A percentile compares a stretch with the other conserved stretches of the same genome.
phyloP scores from a whole-genome alignment of 179 eudicot genomes.

The Vitellaria paradoxa region DNA sequence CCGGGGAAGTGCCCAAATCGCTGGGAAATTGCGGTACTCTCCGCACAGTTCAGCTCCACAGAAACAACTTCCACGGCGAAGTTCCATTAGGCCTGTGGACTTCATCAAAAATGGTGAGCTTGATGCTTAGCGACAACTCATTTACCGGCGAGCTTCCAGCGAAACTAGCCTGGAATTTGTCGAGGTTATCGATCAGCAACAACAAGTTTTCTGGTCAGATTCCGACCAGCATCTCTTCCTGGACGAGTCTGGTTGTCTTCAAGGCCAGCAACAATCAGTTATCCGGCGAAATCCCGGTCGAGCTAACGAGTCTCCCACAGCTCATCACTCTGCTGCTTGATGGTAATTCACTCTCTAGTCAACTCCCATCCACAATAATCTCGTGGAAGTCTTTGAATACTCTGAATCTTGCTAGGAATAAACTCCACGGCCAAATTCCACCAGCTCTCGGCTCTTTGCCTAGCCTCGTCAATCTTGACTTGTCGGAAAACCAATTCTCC shows the following conservation, averaged over 20 bases:
- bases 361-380: too few relatives aligned
- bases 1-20: too few relatives aligned
- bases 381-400: constrained; percentile 59
- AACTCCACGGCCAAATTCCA: constrained; percentile 67
- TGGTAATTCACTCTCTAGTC: too few relatives aligned
- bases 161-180: constrained; percentile 41
- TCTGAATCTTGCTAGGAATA: constrained; percentile 54
- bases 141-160: constrained; percentile 63
- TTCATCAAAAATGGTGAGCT: constrained; percentile 20
- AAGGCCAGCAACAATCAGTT: constrained; percentile 60
- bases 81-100: too few relatives aligned
- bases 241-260: constrained; percentile 47
- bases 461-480: constrained; percentile 50
- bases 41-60: too few relatives aligned
- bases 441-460: too few relatives aligned
- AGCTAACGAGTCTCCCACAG: constrained; percentile 44
- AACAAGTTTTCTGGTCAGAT: constrained; percentile 69
- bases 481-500: constrained; percentile 58
- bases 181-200: constrained; percentile 47
- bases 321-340: constrained; percentile 44
- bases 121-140: constrained; percentile 48
- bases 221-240: constrained; percentile 40
- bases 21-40: too few relatives aligned
- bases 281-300: constrained; percentile 57
- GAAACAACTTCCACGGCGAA: too few relatives aligned